phyloP scores from a whole-genome alignment of 1,284 basidiomycete genomes.

The Fomitopsis pinicola region DNA sequence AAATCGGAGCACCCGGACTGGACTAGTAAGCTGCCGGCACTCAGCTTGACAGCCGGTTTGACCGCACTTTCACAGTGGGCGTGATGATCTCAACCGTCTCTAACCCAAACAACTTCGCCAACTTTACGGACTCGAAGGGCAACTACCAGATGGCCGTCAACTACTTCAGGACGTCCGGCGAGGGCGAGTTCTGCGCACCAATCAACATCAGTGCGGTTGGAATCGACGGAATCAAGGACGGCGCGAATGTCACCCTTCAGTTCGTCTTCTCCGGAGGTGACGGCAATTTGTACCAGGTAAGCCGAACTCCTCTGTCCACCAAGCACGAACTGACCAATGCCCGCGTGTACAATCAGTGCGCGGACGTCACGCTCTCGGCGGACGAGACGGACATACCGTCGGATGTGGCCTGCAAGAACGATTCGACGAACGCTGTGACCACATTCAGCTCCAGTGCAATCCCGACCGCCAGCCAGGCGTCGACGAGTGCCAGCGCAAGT shows the following conservation, averaged over 20 bases:
- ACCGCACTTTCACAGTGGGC: conserved; percentile 35
- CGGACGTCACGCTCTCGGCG: conserved; percentile 56
- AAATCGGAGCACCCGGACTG: conserved; percentile 56
- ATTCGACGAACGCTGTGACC: conserved; percentile 11
- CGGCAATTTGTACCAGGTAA: conserved; percentile 61
- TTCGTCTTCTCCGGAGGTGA: conserved; percentile 63
- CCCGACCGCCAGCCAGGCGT: conserved; percentile 9
- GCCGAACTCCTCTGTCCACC: background rate
- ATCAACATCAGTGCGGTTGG: conserved; percentile 50
- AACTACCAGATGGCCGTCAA: conserved; percentile 28
- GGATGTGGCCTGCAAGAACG: conserved; percentile 27
- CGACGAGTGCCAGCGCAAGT: conserved; percentile 10
- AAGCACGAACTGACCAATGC: background rate
- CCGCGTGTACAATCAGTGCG: conserved; percentile 40
- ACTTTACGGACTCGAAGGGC: conserved; percentile 27
- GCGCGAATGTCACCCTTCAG: conserved; percentile 60
- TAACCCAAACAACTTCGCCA: conserved; percentile 62
- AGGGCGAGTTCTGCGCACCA: conserved; percentile 59
- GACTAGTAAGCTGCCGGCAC: conserved; percentile 38
- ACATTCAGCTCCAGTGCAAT: conserved; percentile 3
- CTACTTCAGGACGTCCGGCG: conserved; percentile 48
- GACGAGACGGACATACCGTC: conserved; percentile 36
- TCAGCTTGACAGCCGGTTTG: background rate
- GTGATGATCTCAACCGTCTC: conserved; percentile 50
- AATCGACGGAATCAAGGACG: conserved; percentile 45